Evolutionary conservation across 192 early-diverging fungal genomes (phyloP), one percentile per base, ranked within the genome.

Genomic region (Coemansia sp.): DNA sequence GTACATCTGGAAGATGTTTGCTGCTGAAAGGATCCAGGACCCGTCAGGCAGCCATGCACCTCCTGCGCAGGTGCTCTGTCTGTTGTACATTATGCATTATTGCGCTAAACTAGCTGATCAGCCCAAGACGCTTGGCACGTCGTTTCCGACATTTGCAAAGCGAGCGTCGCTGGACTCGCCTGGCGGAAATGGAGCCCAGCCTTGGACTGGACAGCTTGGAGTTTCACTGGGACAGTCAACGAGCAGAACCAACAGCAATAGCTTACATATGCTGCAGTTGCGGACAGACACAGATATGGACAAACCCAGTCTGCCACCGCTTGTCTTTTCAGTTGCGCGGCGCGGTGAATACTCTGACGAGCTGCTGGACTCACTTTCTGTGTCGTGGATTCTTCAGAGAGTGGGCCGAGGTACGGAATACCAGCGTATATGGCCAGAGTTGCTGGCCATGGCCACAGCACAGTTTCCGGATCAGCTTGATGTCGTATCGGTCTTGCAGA

Each of bases 381-480:
- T 82, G 1, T 50, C 68, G 8, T 73, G 67, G 68, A 69, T 82
- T 14, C 64, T 82, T 18, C 70, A 60, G 8, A 34, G 56, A 21
- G 72, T 67, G 57, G 62, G 60, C 14, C 34, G 61, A 20, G 38
- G 46, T 55, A 15, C 48, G 7, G 50, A 55, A 14, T 82, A 82
- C 73, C 73, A 64, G 44, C 65, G 38, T 9, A 40, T 82, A 20
- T 79, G 72, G 68, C 81, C 81, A 5, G 81, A 79, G 40, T 56
- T 82, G 3, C 56, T 82, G 25, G 60, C 76, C 5, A 72, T 80
- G 71, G 73, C 73, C 26, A 75, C 69, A 20, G 68, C 77, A 6
- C 77, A 80, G 68, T 64, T 63, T 31, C 73, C 77, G 21, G 77
- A 80, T 18, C 77, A 80, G 59, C 61, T 80, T 9, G 73, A 75